phyloP scores from a whole-genome alignment of 257 asterid species.

The Nemophila menziesii region DNA sequence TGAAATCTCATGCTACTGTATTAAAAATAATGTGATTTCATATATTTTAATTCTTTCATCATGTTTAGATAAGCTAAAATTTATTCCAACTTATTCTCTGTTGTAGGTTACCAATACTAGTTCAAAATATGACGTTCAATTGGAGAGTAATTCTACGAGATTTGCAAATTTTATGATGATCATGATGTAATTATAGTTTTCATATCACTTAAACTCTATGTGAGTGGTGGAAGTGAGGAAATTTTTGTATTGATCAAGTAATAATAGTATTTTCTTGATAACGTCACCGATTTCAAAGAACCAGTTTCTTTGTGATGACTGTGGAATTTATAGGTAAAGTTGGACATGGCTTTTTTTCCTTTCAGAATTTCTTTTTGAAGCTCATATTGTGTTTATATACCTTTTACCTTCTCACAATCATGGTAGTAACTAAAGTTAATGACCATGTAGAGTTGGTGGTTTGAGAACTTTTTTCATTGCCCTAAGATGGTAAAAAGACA shows the following conservation, averaged over 20 bases:
- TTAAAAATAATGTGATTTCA: not conserved
- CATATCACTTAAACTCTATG: slow-evolving; percentile 4
- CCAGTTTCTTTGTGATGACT: slow-evolving; percentile 80
- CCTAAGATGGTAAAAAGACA: slow-evolving; percentile 56
- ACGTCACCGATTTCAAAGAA: slow-evolving; percentile 40
- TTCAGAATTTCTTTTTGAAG: not conserved
- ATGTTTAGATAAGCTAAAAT: too few relatives aligned
- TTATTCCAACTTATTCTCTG: not conserved
- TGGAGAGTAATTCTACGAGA: slow-evolving; percentile 79
- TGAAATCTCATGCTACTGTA: not conserved
- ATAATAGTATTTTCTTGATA: slow-evolving; percentile 16
- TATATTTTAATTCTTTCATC: not conserved
- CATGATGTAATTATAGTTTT: slow-evolving; percentile 39
- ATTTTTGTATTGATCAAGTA: not conserved
- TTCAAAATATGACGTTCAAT: slow-evolving; percentile 60
- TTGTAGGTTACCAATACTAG: slow-evolving; percentile 52
- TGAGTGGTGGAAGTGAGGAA: not conserved
- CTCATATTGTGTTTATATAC: not conserved
- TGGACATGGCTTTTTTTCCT: not conserved
- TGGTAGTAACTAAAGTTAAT: not conserved
- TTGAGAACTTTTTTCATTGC: slow-evolving; percentile 82
- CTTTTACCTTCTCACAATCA: too few relatives aligned
- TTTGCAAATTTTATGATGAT: slow-evolving; percentile 82
- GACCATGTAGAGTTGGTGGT: slow-evolving; percentile 72
- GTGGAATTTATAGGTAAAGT: slow-evolving; percentile 89